These are phyloP conservation scores for Nemania sp. DNA, from an alignment of 2,329 filamentous ascomycete species.

Conservation along the genomic window DNA sequence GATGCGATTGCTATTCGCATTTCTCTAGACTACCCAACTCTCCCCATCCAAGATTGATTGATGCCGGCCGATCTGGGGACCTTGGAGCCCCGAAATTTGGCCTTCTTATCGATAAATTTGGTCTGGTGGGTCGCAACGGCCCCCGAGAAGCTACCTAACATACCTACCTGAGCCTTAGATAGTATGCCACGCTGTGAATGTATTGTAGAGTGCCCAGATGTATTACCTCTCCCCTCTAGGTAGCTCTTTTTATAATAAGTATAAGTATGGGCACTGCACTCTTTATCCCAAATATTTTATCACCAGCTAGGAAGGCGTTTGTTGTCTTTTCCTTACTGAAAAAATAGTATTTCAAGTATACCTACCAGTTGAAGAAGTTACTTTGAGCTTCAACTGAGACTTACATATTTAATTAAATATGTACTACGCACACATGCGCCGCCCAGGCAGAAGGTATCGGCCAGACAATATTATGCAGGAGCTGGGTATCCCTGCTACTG, in stretches of 20 bases:
- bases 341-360: no score
- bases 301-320: no score
- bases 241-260: background rate
- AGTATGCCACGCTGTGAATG: background rate
- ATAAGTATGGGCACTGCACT: no score
- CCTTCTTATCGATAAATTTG: slow-evolving; percentile 45
- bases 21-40: slow-evolving; percentile 36
- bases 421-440: no score
- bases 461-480: slow-evolving; percentile 4
- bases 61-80: slow-evolving; percentile 28
- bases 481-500: background rate
- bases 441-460: background rate
- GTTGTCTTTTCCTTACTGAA: no score
- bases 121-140: background rate
- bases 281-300: no score
- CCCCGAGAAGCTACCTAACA: slow-evolving; percentile 1
- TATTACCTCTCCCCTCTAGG: no score
- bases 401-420: background rate
- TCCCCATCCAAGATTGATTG: slow-evolving; percentile 41
- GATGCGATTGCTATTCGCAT: slow-evolving; percentile 41
- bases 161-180: background rate
- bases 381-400: background rate
- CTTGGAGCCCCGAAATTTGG: slow-evolving; percentile 43
- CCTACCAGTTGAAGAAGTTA: no score
- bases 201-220: no score